Conservation (phyloP, 306 rosid species). For the Quercus parvula region DNA sequence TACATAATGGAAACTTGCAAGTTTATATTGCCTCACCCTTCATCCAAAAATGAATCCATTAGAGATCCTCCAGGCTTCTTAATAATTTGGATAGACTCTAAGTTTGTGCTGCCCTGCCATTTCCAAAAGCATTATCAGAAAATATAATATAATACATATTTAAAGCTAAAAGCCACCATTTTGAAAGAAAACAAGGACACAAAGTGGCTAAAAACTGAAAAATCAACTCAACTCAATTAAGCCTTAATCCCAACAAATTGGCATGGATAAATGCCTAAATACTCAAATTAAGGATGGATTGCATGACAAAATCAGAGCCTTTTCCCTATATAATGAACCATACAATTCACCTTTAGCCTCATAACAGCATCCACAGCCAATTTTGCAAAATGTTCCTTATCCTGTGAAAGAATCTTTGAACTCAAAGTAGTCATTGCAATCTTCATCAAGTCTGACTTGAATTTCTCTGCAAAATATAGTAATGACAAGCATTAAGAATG, state of each 20-base stretch:
- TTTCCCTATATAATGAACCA: background rate
- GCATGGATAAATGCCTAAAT: background rate
- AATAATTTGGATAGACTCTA: slow-evolving; percentile 88
- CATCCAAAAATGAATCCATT: slow-evolving; percentile 85
- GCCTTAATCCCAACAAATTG: no score
- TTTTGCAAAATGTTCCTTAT: slow-evolving; percentile 88
- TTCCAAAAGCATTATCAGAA: slow-evolving; percentile 5
- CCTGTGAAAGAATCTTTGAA: slow-evolving; percentile 95
- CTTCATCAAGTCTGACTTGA: slow-evolving; percentile 89
- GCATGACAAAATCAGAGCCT: background rate
- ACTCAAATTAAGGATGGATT: background rate
- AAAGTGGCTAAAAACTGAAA: background rate
- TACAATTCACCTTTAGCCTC: slow-evolving; percentile 74
- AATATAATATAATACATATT: background rate
- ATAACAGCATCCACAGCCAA: slow-evolving; percentile 94
- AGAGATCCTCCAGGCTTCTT: slow-evolving; percentile 97
- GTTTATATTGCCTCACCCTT: slow-evolving; percentile 58
- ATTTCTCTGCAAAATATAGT: slow-evolving; percentile 56
- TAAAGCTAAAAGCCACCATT: background rate
- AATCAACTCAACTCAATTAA: background rate
- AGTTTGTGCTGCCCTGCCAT: slow-evolving; percentile 96
- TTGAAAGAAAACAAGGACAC: background rate
- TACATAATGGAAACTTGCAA: slow-evolving; percentile 1
- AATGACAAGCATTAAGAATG: slow-evolving; percentile 9
- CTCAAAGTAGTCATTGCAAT: slow-evolving; percentile 97